Conservation (phyloP, 176 grass and related monocot genomes). For the Melocanna baccifera region DNA sequence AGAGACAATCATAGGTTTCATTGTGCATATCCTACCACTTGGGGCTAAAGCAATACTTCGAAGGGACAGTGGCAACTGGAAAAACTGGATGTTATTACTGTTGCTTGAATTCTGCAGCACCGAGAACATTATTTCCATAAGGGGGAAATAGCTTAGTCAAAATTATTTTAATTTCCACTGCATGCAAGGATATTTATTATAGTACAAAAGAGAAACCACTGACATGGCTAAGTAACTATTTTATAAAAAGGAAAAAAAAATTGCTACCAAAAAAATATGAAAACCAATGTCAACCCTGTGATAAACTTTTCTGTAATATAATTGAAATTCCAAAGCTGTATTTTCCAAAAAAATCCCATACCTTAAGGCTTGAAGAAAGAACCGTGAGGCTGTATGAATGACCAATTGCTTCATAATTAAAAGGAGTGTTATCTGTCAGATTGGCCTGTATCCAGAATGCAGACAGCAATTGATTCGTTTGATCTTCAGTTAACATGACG, state of each 20-base stretch:
- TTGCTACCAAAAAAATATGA: not conserved
- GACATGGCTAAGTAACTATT: not conserved
- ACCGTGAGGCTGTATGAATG: conserved; percentile 79
- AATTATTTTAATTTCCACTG: conserved; percentile 13
- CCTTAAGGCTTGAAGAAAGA: conserved; percentile 78
- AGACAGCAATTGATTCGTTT: conserved; percentile 72
- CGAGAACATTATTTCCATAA: conserved; percentile 22
- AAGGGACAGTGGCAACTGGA: conserved; percentile 87
- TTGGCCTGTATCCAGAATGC: conserved; percentile 87
- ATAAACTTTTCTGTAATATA: not conserved
- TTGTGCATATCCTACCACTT: conserved; percentile 51
- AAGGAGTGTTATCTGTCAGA: conserved; percentile 81
- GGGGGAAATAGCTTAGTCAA: conserved; percentile 2
- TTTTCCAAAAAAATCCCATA: conserved; percentile 24
- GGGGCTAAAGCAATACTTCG: conserved; percentile 55
- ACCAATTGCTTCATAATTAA: conserved; percentile 89
- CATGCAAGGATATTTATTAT: conserved; percentile 14
- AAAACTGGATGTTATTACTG: conserved; percentile 57
- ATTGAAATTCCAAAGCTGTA: conserved; percentile 1
- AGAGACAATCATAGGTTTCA: conserved; percentile 20
- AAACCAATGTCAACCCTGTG: not conserved
- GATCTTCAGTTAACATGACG: conserved; percentile 81
- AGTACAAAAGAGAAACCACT: not conserved
- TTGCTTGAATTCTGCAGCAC: conserved; percentile 65
- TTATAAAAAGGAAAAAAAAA: conserved; percentile 25